phyloP scores from a whole-genome alignment of 2,329 filamentous ascomycete species.

The Sporothrix brasiliensis region DNA sequence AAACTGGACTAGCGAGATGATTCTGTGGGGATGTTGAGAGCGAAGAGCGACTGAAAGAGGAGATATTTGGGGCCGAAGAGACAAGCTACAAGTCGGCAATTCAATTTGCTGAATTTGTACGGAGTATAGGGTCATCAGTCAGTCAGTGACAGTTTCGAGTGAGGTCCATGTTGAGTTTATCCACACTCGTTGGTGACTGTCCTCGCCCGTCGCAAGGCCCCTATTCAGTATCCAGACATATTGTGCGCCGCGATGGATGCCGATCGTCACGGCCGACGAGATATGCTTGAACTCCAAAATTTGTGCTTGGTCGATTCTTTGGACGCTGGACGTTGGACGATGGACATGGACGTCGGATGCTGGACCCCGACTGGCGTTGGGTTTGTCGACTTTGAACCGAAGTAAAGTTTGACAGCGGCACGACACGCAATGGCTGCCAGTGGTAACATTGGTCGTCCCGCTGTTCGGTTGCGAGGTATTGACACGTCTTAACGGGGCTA shows the following conservation, averaged over 20 bases:
- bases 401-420: background rate
- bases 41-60: background rate
- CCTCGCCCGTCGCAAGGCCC: background rate
- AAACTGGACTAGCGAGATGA: background rate
- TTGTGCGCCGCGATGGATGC: constrained; percentile 17
- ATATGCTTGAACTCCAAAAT: background rate
- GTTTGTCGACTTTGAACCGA: background rate
- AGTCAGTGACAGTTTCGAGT: too few relatives aligned
- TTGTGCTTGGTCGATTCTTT: background rate
- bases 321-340: background rate
- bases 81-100: background rate
- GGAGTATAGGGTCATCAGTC: too few relatives aligned
- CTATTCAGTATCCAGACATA: constrained; percentile 11
- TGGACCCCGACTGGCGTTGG: background rate
- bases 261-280: background rate
- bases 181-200: background rate
- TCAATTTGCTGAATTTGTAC: too few relatives aligned
- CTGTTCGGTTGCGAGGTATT: too few relatives aligned
- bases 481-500: background rate
- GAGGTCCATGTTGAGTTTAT: background rate
- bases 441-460: background rate
- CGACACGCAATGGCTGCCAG: constrained; percentile 1
- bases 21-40: background rate
- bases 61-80: background rate
- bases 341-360: too few relatives aligned